Evolutionary conservation across 148 eudicot genomes (phyloP).

Genomic region (Silene conica): DNA sequence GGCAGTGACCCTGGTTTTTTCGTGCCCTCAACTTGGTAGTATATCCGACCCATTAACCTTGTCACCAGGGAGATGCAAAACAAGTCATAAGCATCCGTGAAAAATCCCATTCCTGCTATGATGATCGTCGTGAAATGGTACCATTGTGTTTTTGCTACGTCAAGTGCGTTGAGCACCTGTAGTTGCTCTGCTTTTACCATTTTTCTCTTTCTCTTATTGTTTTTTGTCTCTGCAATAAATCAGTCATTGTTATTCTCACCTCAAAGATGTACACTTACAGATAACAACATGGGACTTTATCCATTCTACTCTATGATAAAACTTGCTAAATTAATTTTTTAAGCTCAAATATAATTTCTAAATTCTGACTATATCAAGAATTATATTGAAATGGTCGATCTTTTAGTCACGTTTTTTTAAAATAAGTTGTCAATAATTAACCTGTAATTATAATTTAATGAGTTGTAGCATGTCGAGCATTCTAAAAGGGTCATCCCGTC

Average conservation of each 20-base stretch:
- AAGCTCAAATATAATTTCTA: too few relatives aligned
- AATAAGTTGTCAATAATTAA: too few relatives aligned
- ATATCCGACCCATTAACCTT: constrained; percentile 57
- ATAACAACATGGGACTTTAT: too few relatives aligned
- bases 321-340: too few relatives aligned
- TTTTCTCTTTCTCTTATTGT: neutral
- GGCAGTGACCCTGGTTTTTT: constrained; percentile 49
- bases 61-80: constrained; percentile 67
- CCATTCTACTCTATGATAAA: neutral
- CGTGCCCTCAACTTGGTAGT: constrained; percentile 32
- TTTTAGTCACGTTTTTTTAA: too few relatives aligned
- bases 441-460: too few relatives aligned
- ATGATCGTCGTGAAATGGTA: constrained; percentile 76
- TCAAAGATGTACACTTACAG: too few relatives aligned
- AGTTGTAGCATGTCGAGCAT: too few relatives aligned
- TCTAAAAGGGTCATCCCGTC: too few relatives aligned
- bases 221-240: neutral
- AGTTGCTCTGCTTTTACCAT: constrained; percentile 40
- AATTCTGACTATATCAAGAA: too few relatives aligned
- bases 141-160: constrained; percentile 58
- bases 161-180: constrained; percentile 56
- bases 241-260: too few relatives aligned
- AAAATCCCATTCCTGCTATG: constrained; percentile 76
- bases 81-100: constrained; percentile 77
- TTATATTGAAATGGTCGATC: too few relatives aligned